Evolutionary conservation across 169 alveolate species (phyloP), one percentile per base, ranked within the genome.

Genomic region (Plasmodium malariae): DNA sequence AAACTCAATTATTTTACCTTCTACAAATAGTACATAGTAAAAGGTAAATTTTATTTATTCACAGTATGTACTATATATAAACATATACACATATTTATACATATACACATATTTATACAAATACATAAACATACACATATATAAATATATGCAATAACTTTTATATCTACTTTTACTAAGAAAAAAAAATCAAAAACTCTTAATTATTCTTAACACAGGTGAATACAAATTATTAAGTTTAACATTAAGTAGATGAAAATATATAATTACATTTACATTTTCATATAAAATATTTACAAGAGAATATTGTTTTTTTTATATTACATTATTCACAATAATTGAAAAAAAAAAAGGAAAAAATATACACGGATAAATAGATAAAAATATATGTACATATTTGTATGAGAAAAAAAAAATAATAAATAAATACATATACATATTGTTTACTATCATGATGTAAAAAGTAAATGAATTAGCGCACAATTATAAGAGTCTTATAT

Each of bases 1-100:
- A 45, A 45, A 65, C n/a, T 65, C 67, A 48, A 65, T 54, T 74
- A 74, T 74, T 74, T 57, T 55, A 48, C 43, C 34, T 36, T 14
- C 72, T 36, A 73, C 74, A 40, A 59, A 70, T 34, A 1, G 26
- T 37, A 43, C 37, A 80, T 60, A 69, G 4, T 37, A 60, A 62
- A 21, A 3, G 72, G 26, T 62, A 6, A n/a, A 62, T 14, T 14
- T 17, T 54, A 54, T 5, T 17, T 19, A 7, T 17, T 54, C 14
- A 19, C 32, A 28, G 11, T 30, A n/a, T 32, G 26, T 34, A 32
- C 14, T 17, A 63, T 63, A 63, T 63, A 63, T 63, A 30, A n/a
- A 63, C n/a, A 63, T 63, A 63, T 63, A 63, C 26, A 34, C 30
- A 28, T 62, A 32, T 36, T 30, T 63, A 63, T 63, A 63, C 26